Evolutionary conservation across 345 rosid species (phyloP).

Genomic region (Citrus unshiu): DNA sequence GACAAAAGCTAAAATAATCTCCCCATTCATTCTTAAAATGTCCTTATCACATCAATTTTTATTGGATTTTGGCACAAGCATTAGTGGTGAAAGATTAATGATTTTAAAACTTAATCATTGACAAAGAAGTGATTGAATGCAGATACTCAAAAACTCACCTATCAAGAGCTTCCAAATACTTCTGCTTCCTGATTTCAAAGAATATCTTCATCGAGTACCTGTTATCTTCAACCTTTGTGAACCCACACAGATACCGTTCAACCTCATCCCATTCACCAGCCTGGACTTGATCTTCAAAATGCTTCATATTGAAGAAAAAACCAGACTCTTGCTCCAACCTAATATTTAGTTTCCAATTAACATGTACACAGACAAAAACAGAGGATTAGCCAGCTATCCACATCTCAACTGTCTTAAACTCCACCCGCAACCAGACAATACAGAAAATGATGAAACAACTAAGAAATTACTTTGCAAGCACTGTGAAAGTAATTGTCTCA

Average conservation of each 20-base stretch:
- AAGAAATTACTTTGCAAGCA: not conserved
- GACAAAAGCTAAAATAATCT: not conserved
- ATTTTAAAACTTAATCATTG: not conserved
- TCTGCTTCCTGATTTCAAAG: conserved; percentile 91
- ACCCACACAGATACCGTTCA: conserved; percentile 72
- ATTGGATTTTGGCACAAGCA: not conserved
- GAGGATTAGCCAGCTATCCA: conserved; percentile 4
- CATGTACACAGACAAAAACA: not conserved
- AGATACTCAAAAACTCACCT: conserved; percentile 29
- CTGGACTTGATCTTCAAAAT: conserved; percentile 72
- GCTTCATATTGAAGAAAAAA: conserved; percentile 71
- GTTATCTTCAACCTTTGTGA: conserved; percentile 91
- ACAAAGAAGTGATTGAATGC: not conserved
- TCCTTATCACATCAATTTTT: not conserved
- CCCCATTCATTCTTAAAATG: not conserved
- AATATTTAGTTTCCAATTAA: not conserved
- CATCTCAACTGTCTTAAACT: not conserved
- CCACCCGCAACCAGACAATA: not conserved
- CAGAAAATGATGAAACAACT: not conserved
- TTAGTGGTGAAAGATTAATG: not conserved
- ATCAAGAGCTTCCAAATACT: conserved; percentile 86
- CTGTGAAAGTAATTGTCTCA: not conserved
- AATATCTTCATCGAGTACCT: conserved; percentile 82
- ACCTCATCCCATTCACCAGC: conserved; percentile 92
- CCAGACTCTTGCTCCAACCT: conserved; percentile 85